These are phyloP conservation scores for Amanita pallidorosea DNA, from an alignment of 768 basidiomycete genomes.

Conservation along the genomic window DNA sequence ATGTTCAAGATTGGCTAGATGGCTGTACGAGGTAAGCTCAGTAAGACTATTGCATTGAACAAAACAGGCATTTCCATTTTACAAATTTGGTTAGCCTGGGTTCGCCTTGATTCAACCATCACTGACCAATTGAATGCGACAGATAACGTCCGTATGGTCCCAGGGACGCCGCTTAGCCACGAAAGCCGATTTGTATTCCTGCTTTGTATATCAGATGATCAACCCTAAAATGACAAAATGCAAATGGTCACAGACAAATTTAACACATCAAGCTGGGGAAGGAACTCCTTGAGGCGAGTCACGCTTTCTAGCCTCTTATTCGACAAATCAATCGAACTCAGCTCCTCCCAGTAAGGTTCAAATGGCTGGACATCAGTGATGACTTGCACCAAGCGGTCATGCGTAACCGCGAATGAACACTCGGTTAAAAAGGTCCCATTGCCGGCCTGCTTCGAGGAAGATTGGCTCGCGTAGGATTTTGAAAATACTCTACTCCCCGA, in stretches of 20 bases:
- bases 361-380: conserved; percentile 94
- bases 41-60: conserved; percentile 47
- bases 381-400: conserved; percentile 81
- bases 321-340: conserved; percentile 66
- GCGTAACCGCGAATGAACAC: conserved; percentile 92
- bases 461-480: conserved; percentile 29
- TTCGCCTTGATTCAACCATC: conserved; percentile 8
- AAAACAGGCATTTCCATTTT: conserved; percentile 5
- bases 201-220: conserved; percentile 9
- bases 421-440: conserved; percentile 74
- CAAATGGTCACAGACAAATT: conserved; percentile 46
- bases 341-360: conserved; percentile 87
- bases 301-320: conserved; percentile 69
- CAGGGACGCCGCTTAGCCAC: conserved; percentile 75
- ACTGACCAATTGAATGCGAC: conserved; percentile 66
- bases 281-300: conserved; percentile 77
- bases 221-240: background rate
- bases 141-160: conserved; percentile 63
- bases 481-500: conserved; percentile 33
- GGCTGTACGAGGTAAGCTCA: conserved; percentile 78
- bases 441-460: conserved; percentile 19
- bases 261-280: conserved; percentile 68
- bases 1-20: conserved; percentile 76
- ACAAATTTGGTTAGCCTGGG: conserved; percentile 8
- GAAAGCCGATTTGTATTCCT: conserved; percentile 67